Evolutionary conservation across 805 yeast genomes (phyloP), one percentile per base, ranked within the genome.

Genomic region (Lachancea mirantina): DNA sequence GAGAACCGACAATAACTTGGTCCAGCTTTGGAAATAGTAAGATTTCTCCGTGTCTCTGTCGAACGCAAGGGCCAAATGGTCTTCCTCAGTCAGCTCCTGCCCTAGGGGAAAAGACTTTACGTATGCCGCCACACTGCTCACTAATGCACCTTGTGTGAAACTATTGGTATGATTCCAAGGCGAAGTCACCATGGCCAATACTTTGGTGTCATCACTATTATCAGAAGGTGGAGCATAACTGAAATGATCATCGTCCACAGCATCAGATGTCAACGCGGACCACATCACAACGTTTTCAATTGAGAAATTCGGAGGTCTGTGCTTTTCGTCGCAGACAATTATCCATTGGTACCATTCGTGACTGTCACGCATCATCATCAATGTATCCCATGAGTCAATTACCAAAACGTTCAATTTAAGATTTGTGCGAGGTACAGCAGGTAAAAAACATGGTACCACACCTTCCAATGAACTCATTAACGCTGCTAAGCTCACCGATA

Each of bases 71-170:
- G 55, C 34, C n/a, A 64, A 23, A 34, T 42, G 32, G 39, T 67
- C 63, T 9, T 43, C 36, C 10, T 40, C 20, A 19, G 48, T 46
- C 17, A 67, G 29, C 30, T 65, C 70, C 24, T 65, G 56, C 8
- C 52, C 61, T 6, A 58, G 28, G 10, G 68, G 64, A 9, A 60
- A 49, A 0, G 49, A 42, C 23, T 52, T 60, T 4, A 65, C 57
- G 15, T 69, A 59, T 1, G 80, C 63, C 2, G 82, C 74, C 20
- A 70, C 55, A 5, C 75, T 63, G 40, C 78, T 68, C 4, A 74
- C 68, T 24, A 75, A 50, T 40, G 72, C 71, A 36, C 67, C 58
- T 35, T 74, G 78, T 4, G 74, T 66, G 44, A 68, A 74, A 8
- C 57, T 43, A 2, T 59, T 53, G 1, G 59, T 46, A 8, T 44